A percentile compares a stretch with the other conserved stretches of the same genome.
phyloP scores from a whole-genome alignment of 2,329 filamentous ascomycete species.

The Epicoccum nigrum region DNA sequence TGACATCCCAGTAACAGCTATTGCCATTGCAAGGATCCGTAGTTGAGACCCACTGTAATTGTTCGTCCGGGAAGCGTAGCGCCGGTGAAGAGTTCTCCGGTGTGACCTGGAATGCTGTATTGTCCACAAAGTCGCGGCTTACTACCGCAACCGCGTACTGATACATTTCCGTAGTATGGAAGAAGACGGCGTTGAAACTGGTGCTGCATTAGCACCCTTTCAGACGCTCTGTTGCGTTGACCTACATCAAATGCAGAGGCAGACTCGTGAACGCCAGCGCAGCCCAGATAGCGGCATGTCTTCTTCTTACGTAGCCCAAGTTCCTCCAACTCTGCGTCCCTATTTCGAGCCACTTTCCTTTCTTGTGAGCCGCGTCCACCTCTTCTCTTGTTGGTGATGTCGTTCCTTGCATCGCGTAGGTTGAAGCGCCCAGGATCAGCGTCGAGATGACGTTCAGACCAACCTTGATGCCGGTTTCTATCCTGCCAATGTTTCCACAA shows the following conservation, averaged over 20 bases:
- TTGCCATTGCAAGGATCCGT: constrained; percentile 2
- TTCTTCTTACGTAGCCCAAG: constrained; percentile 16
- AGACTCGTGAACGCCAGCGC: constrained; percentile 20
- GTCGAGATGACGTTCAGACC: constrained; percentile 54
- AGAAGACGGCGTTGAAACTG: constrained; percentile 27
- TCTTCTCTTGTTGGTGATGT: constrained; percentile 29
- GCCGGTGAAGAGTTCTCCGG: constrained; percentile 17
- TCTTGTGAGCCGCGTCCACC: constrained; percentile 28
- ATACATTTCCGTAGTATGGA: constrained; percentile 22
- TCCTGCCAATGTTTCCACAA: constrained; percentile 20
- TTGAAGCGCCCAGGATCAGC: constrained; percentile 25
- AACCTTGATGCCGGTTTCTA: constrained; percentile 49
- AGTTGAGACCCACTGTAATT: not conserved
- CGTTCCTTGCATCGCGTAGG: constrained; percentile 31
- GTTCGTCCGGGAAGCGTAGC: constrained; percentile 8
- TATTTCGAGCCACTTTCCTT: constrained; percentile 33
- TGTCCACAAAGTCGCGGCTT: constrained; percentile 8
- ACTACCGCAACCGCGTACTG: constrained; percentile 27
- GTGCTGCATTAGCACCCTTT: not conserved
- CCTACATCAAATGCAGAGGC: constrained; percentile 27
- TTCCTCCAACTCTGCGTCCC: constrained; percentile 24
- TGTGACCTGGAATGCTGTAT: constrained; percentile 15
- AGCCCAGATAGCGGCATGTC: constrained; percentile 17
- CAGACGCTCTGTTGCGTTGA: not conserved
- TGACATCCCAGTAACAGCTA: constrained; percentile 13